Evolutionary conservation across 75 land plant genomes (phyloP), one percentile per base, ranked within the genome.

Genomic region (Picea sitchensis): DNA sequence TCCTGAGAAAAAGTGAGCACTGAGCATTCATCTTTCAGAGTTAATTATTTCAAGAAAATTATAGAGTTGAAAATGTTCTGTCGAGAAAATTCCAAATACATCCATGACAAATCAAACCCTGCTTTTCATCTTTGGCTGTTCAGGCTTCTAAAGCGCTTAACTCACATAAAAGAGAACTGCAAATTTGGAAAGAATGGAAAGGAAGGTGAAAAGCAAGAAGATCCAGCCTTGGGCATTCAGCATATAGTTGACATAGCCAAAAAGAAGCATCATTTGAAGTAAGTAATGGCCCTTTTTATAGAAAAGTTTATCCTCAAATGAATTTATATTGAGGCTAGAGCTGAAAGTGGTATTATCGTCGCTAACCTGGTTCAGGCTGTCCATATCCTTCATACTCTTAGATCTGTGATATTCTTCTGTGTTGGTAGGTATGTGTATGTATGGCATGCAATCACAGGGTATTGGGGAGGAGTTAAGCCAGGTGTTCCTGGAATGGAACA

Each of bases 361-460:
- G 15, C 32, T 36, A 31, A 58, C 18, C 3, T 76, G 1, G 21
- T 38, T 56, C 26, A 59, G 14, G 21, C 5, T 2, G 23, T 51
- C 21, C 34, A 21, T 8, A 54, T 3, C 1, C 73, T 44, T 73
- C 57, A 11, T 5, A 47, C 59, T 58, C 34, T 59, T 3, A 18
- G 30, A 41, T 58, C 13, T 57, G 5, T 4, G 79, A 41, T 59
- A 47, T 32, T 8, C 18, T 15, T 32, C 34, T 57, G 18, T 76
- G 60, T 34, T 78, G 58, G n/a, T 81, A 95, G 98, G 71, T 90
- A 81, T 80, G 89, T 95, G 5, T 91, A 95, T 77, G 89, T 91
- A 61, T 95, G 98, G 98, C 95, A 95, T 88, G 91, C 98, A 44
- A 74, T 95, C 36, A 80, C 83, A 51, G 95, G 98, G 31, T 91